Evolutionary conservation across 176 grass and related monocot genomes (phyloP), one percentile per base, ranked within the genome.

Genomic region (Puccinellia tenuiflora): DNA sequence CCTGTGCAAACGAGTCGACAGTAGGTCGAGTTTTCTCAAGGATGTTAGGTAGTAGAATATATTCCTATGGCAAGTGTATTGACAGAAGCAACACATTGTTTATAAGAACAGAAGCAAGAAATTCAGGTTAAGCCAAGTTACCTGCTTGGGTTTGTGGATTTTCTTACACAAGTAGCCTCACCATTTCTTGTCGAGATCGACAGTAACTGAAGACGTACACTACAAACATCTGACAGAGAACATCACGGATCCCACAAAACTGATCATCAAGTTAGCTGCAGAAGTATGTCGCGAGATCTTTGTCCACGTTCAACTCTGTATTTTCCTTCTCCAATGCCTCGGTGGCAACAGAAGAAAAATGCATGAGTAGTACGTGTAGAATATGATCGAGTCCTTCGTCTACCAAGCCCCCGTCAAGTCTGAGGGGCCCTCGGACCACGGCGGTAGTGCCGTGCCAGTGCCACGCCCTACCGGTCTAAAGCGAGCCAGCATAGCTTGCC

Each of bases 21-120:
- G 81, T 22, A n/a, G 77, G 40, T 43, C 21, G 71, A 85, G 71
- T 85, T 46, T 4, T 6, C 68, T 24, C 5, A 2, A 71, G n/a
- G 43, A 72, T 72, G 68, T 16, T 72, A 29, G 68, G 68, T 38
- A 66, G 62, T 39, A 17, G 77, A 89, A 81, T 89, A 70, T 77
- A 10, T 85, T 89, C 77, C 26, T 51, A 29, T 25, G 62, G 26
- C 50, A 77, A 50, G 17, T 28, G 3, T 51, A 35, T 18, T 61
- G 39, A 2, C 33, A 7, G 3, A 89, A 85, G 82, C 57, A 68
- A 76, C 50, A 61, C 1, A 9, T 47, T 80, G 21, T 3, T 2
- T n/a, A 3, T 12, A 7, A n/a, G 7, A 54, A 2, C 38, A 14
- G 11, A 89, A 76, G 82, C 57, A 68, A 77, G 51, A 63, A 1